Evolutionary conservation across 352 stramenopile genomes (phyloP), one percentile per base, ranked within the genome.

Genomic region (Pythium angustatum): DNA sequence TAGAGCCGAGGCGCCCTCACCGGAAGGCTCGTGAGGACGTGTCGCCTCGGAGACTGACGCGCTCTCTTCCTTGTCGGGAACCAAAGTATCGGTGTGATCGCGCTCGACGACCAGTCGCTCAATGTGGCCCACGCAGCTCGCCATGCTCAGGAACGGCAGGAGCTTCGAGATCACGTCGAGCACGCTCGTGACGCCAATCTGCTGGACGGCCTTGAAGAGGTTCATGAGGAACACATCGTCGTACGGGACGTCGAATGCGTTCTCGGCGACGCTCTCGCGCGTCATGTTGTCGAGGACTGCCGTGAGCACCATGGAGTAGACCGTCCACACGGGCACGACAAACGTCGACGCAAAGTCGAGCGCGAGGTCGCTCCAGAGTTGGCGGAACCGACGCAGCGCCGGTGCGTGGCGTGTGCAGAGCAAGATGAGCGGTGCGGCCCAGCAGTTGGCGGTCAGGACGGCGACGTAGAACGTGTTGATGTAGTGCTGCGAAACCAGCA

Each of bases 111-210:
- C 52, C 2, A 51, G 41, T 3, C 8, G 43, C 27, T 64, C 22
- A 28, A 68, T 56, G 12, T 68, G 49, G 19, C 15, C 12, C 11
- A 73, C 24, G 48, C 66, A 68, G n/a, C 8, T 41, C 5, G 45
- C 41, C 66, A 73, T 73, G 24, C 59, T 68, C 0, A 55, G 0
- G 2, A 73, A 65, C 19, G 66, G 66, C 53, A 73, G 26, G 8
- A 73, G 28, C 56, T 73, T 73, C 8, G 66, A 58, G 22, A 65
- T 21, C 17, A 73, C 53, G 43, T 73, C 66, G 49, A 73, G 14
- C 54, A 48, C 64, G n/a, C 53, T 53, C 22, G 61, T 52, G 12
- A 68, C 66, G 21, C 64, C 64, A 1, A 68, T 43, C 21, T 73
- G 66, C 54, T 68, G 66, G 15, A 52, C 56, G 14, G 43, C 55